Base-by-base conservation (phyloP, 2,329 filamentous ascomycete species). In the Monosporascus sp. region DNA sequence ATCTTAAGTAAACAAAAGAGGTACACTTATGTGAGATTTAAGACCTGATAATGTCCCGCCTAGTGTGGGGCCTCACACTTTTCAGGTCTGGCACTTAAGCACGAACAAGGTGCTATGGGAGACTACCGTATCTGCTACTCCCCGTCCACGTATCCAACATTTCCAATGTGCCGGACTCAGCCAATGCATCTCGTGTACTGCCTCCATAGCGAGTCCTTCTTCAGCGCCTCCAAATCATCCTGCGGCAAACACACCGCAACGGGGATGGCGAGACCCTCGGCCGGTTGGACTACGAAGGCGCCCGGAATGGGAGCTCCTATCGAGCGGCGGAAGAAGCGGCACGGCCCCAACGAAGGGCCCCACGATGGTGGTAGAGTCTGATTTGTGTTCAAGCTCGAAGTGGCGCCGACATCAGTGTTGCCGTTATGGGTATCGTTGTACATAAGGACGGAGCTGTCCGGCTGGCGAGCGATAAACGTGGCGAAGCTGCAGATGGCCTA, bases 401-500 rank as follows among this genome's bases (percentile, higher is more conserved):
- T 48, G 14, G 31, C 22, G 35, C 58, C 60, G 37, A 62, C n/a
- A 41, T 62, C 60, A 11, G 47, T 49, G 18, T 48, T 47, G 15
- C 49, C 50, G 38, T 61, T 49, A 35, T 48, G 53, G 5, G 38
- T 7, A 5, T 56, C 58, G 25, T 25, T 60, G 52, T 67, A 69
- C 50, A 57, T 47, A 6, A 69, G 49, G 6, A 44, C 53, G 18
- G 59, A 61, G 47, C 62, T 62, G 55, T 69, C 63, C 41, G 55
- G 46, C 47, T 61, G 62, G 25, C 57, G 43, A 2, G 62, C 61
- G 17, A 69, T 55, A 41, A 64, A 64, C 0, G 66, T 68, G 3
- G 62, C 67, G 51, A 64, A 65, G 50, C 65, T 68, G 31, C 67
- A 63, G 27, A 65, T 55, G 15, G 53, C 52, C 52, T 56, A 54